Conservation (phyloP, 2,329 filamentous ascomycete genomes). For the Penicillium sp. region DNA sequence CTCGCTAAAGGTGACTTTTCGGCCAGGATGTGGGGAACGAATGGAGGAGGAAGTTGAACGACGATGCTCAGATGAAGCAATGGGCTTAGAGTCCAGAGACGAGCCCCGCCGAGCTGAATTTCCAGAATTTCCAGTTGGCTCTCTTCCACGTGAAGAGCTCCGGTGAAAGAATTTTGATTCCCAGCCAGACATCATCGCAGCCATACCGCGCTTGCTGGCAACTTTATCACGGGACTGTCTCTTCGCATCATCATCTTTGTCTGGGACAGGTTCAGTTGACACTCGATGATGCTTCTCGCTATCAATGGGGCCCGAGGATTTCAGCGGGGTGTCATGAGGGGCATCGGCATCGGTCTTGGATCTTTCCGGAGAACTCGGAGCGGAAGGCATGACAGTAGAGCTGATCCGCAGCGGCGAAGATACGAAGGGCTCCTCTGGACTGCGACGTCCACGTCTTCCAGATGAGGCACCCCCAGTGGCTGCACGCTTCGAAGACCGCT, state of each 20-base stretch:
- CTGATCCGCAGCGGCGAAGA: constrained; percentile 34
- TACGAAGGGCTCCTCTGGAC: constrained; percentile 23
- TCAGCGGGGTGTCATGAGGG: constrained; percentile 31
- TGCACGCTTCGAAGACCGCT: constrained; percentile 30
- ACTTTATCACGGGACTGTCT: constrained; percentile 5
- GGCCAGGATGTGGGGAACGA: constrained; percentile 29
- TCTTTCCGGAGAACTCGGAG: constrained; percentile 28
- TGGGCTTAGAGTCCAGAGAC: constrained; percentile 36
- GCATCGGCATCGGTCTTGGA: constrained; percentile 33
- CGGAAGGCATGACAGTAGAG: constrained; percentile 31
- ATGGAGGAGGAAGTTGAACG: constrained; percentile 37
- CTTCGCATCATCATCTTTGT: constrained; percentile 10
- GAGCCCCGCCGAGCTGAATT: constrained; percentile 39
- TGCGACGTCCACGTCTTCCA: constrained; percentile 19
- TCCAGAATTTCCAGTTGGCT: constrained; percentile 37
- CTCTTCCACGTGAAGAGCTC: constrained; percentile 34
- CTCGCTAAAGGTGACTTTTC: background rate
- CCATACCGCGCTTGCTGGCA: constrained; percentile 44
- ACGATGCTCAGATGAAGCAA: constrained; percentile 19
- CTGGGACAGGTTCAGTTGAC: constrained; percentile 3
- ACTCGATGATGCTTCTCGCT: constrained; percentile 24
- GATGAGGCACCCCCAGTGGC: constrained; percentile 32
- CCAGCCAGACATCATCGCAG: constrained; percentile 41
- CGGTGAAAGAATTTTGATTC: constrained; percentile 34
- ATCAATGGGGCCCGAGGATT: constrained; percentile 32